Conservation (phyloP, 73 alveolate genomes). For the Paramecium tetraurelia region DNA sequence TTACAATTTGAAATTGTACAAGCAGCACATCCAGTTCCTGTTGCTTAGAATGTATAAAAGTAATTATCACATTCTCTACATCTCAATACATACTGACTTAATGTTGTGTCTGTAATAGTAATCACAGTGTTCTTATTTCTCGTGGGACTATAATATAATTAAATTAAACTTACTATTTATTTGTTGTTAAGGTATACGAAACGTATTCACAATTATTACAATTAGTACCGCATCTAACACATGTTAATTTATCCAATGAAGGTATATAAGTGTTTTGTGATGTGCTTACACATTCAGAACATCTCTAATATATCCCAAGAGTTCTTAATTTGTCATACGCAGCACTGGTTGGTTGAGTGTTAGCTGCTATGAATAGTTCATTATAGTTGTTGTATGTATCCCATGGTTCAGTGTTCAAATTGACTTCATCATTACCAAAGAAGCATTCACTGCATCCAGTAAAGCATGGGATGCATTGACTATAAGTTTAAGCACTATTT, state of each 20-base stretch:
- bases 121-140: background rate
- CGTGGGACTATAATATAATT: background rate
- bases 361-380: background rate
- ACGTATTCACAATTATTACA: constrained; percentile 15
- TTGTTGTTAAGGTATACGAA: background rate
- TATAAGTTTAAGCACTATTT: background rate
- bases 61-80: background rate
- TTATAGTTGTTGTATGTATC: background rate
- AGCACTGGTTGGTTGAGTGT: background rate
- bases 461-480: background rate
- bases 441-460: background rate
- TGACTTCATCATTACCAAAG: background rate
- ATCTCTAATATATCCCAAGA: background rate
- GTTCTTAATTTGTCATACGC: background rate
- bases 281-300: background rate
- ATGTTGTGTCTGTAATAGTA: background rate
- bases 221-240: constrained; percentile 10
- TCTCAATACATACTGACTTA: background rate
- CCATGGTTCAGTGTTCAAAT: constrained; percentile 14
- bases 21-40: background rate
- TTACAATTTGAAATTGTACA: background rate
- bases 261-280: background rate
- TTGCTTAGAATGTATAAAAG: background rate
- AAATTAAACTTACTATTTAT: background rate
- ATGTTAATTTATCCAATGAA: background rate